Evolutionary conservation across 2,329 filamentous ascomycete genomes (phyloP).

Genomic region (Xylariaceae sp.): DNA sequence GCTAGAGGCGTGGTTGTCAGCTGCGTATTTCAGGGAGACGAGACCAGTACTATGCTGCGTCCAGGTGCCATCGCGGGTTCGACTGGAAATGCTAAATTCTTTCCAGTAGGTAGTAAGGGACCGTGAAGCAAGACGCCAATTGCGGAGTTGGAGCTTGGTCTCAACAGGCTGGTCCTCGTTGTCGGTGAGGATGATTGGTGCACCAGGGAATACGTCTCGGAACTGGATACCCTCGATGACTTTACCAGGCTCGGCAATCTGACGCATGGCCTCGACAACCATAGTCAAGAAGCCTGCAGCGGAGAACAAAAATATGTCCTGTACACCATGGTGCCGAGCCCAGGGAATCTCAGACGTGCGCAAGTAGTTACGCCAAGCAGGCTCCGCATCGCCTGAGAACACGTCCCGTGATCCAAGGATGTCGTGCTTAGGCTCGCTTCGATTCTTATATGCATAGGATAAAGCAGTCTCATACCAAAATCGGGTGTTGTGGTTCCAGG

Average conservation of each 20-base stretch:
- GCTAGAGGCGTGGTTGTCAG: conserved; percentile 23
- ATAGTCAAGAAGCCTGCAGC: conserved; percentile 38
- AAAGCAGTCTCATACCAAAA: conserved; percentile 40
- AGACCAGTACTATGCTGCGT: conserved; percentile 31
- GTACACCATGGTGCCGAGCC: conserved; percentile 46
- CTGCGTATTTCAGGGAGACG: conserved; percentile 27
- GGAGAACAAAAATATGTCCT: conserved; percentile 46
- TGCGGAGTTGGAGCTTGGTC: conserved; percentile 29
- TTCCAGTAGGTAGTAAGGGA: conserved; percentile 32
- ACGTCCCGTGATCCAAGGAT: conserved; percentile 36
- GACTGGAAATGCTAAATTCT: conserved; percentile 28
- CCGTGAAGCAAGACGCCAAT: conserved; percentile 29
- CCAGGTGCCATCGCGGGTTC: conserved; percentile 28
- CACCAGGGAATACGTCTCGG: conserved; percentile 31
- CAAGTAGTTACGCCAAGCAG: conserved; percentile 37
- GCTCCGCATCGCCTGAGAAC: conserved; percentile 31
- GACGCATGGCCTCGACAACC: conserved; percentile 36
- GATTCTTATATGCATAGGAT: conserved; percentile 34
- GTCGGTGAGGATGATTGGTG: conserved; percentile 27
- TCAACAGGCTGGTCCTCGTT: conserved; percentile 27
- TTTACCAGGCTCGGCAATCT: conserved; percentile 27
- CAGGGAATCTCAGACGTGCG: conserved; percentile 40
- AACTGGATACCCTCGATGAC: conserved; percentile 31
- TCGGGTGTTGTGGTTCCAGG: conserved; percentile 42
- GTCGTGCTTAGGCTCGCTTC: conserved; percentile 37